phyloP scores from a whole-genome alignment of 345 rosid species.

The Mangifera indica region DNA sequence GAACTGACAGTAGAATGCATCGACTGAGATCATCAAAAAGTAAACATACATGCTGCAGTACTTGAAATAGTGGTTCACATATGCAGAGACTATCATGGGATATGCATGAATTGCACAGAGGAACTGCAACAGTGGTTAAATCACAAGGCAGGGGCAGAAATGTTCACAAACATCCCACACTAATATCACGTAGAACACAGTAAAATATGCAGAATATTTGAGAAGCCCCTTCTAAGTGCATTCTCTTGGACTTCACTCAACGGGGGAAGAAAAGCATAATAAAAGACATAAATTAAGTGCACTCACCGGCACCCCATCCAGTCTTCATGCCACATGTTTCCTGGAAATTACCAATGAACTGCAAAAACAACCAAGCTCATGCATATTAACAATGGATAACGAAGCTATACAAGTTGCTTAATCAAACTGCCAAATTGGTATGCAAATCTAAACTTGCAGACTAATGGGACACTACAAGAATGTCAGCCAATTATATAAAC shows the following conservation, averaged over 20 bases:
- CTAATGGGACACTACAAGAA: neutral
- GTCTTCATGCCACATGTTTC: constrained; percentile 75
- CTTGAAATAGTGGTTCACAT: too few species aligned
- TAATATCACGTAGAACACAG: neutral
- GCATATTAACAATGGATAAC: neutral
- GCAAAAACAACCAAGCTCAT: constrained; percentile 26
- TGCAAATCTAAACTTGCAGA: neutral
- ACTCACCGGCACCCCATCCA: constrained; percentile 89
- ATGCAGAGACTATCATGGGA: too few species aligned
- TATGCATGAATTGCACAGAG: neutral
- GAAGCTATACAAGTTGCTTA: neutral
- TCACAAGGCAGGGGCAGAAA: neutral
- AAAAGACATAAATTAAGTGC: neutral
- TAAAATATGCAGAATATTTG: neutral
- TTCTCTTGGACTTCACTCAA: neutral
- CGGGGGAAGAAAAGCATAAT: neutral
- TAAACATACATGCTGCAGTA: too few species aligned
- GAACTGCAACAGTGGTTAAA: neutral
- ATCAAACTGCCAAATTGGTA: neutral
- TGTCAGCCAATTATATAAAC: neutral
- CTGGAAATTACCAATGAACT: constrained; percentile 89
- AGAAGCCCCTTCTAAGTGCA: neutral
- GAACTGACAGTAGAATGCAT: too few species aligned
- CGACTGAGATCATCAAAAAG: too few species aligned
- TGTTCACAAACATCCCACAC: neutral